A percentile compares a stretch with the other conserved stretches of the same genome.
These are phyloP conservation scores for Oemleria cerasiformis DNA, from an alignment of 306 rosid species.

Conservation along the genomic window DNA sequence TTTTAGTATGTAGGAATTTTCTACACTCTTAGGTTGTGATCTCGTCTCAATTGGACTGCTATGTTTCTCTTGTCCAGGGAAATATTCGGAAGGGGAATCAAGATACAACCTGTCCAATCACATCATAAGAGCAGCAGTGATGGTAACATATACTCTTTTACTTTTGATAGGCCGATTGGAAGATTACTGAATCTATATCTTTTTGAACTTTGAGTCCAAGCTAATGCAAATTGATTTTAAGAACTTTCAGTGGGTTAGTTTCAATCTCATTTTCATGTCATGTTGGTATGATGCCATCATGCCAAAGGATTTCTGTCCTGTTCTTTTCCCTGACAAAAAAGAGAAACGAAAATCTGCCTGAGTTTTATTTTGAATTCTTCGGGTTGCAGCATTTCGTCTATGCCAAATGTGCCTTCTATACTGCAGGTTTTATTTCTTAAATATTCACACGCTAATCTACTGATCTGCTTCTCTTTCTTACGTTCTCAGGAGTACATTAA, in stretches of 20 bases:
- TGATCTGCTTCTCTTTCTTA: slow-evolving; percentile 18
- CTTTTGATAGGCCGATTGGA: background rate
- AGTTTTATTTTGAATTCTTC: too few relatives aligned
- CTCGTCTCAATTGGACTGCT: slow-evolving; percentile 14
- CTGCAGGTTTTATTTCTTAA: background rate
- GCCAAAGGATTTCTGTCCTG: background rate
- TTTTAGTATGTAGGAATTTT: slow-evolving; percentile 1
- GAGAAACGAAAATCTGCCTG: too few relatives aligned
- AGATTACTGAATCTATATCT: background rate
- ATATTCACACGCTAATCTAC: background rate
- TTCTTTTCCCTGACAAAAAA: too few relatives aligned
- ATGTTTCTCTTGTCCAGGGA: slow-evolving; percentile 45
- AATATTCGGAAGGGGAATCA: slow-evolving; percentile 85
- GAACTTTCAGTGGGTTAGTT: background rate
- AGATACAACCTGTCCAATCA: slow-evolving; percentile 65
- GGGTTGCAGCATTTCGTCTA: background rate
- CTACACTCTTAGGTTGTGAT: slow-evolving; percentile 5
- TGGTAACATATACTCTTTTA: slow-evolving; percentile 38
- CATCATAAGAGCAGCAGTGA: slow-evolving; percentile 48
- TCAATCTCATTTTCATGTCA: background rate
- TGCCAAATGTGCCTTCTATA: background rate
- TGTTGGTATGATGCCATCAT: background rate
- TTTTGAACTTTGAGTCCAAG: background rate
- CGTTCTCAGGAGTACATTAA: slow-evolving; percentile 63
- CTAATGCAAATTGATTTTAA: background rate